A percentile compares a stretch with the other conserved stretches of the same genome.
These are phyloP conservation scores for Cryphonectria nitschkei DNA, from an alignment of 2,329 filamentous ascomycete genomes.

Conservation along the genomic window DNA sequence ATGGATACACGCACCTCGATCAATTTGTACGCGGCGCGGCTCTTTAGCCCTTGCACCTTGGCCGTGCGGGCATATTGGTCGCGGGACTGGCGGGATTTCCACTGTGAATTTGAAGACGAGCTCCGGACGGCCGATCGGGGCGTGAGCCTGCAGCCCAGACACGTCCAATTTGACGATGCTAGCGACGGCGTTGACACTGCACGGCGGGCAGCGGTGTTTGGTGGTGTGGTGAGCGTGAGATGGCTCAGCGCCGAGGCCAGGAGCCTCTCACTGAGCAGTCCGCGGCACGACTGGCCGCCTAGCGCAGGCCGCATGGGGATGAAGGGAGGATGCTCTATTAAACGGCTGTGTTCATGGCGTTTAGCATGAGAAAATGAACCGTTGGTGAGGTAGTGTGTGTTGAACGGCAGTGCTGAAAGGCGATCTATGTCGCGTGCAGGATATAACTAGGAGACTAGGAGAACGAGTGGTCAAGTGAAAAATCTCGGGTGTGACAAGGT, in stretches of 20 bases:
- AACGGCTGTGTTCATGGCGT: not conserved
- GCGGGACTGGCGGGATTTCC: conserved; percentile 77
- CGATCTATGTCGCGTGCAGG: not conserved
- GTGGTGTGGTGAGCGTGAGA: conserved; percentile 15
- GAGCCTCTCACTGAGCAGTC: conserved; percentile 21
- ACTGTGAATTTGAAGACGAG: conserved; percentile 59
- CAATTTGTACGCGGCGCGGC: conserved; percentile 90
- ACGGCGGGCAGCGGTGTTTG: not conserved
- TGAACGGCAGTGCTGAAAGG: not conserved
- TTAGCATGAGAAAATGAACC: not conserved
- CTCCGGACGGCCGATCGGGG: not conserved
- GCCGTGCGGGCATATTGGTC: conserved; percentile 78
- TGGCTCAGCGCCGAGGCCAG: conserved; percentile 20
- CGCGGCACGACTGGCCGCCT: conserved; percentile 13
- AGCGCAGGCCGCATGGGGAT: not conserved
- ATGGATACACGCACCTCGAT: conserved; percentile 68
- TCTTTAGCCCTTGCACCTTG: conserved; percentile 79
- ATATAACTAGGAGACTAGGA: too few relatives aligned
- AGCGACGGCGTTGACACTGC: not conserved
- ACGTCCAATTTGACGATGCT: not conserved
- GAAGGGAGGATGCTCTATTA: not conserved
- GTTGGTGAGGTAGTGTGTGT: not conserved
- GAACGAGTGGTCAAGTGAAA: not conserved
- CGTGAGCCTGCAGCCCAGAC: not conserved
- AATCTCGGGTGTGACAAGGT: conserved; percentile 17